These are phyloP conservation scores for Metarhizium humberi DNA, from an alignment of 2,329 filamentous ascomycete genomes.

Conservation along the genomic window DNA sequence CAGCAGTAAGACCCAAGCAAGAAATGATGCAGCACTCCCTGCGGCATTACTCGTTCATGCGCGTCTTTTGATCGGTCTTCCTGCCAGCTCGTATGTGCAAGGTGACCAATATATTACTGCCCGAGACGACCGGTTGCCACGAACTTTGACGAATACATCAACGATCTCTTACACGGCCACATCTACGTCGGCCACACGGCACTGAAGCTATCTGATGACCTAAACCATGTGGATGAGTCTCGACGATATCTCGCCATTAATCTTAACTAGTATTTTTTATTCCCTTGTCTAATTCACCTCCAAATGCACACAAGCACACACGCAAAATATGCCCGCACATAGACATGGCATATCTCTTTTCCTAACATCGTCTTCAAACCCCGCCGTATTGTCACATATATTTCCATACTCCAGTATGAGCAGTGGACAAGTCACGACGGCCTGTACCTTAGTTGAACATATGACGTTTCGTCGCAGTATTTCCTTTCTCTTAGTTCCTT, in stretches of 20 bases:
- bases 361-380: background rate
- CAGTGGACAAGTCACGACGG: background rate
- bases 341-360: background rate
- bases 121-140: background rate
- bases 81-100: background rate
- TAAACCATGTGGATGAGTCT: background rate
- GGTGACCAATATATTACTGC: background rate
- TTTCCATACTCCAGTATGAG: background rate
- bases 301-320: background rate
- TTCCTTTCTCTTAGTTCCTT: background rate
- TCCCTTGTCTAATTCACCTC: background rate
- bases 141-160: slow-evolving; percentile 3
- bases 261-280: background rate
- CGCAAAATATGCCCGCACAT: background rate
- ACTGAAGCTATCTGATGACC: background rate
- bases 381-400: background rate
- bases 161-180: background rate
- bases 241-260: background rate
- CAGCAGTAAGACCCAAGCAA: slow-evolving; percentile 13
- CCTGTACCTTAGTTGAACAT: background rate
- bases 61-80: background rate
- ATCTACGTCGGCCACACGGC: background rate
- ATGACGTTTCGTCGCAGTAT: background rate
- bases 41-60: background rate
- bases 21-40: background rate